These are phyloP conservation scores for Phytopythium mirpurense DNA, from an alignment of 352 stramenopile genomes.

Conservation along the genomic window DNA sequence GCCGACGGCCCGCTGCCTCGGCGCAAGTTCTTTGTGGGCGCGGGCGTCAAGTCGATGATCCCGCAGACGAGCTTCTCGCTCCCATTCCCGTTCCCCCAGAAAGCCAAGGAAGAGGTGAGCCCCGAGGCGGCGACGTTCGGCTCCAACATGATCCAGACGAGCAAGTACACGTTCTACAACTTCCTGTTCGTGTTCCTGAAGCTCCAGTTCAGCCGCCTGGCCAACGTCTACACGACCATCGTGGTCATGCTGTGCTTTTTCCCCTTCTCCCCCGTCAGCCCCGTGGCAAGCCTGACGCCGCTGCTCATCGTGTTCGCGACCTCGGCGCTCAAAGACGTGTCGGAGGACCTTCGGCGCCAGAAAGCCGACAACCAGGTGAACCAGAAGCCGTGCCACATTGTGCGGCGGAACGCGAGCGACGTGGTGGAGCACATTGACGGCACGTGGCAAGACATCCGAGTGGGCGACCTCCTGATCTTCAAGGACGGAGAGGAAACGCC, in stretches of 20 bases:
- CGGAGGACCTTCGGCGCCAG: constrained; percentile 71
- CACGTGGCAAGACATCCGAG: constrained; percentile 80
- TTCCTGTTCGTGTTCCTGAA: constrained; percentile 88
- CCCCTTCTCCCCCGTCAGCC: constrained; percentile 80
- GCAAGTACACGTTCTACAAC: constrained; percentile 91
- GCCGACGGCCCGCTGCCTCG: constrained; percentile 27
- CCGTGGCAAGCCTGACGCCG: constrained; percentile 76
- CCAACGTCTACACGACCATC: constrained; percentile 88
- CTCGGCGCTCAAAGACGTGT: constrained; percentile 85
- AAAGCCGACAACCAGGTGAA: constrained; percentile 80
- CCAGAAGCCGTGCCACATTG: constrained; percentile 66
- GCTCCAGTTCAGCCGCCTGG: constrained; percentile 88
- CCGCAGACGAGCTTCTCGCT: constrained; percentile 20
- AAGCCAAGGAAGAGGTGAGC: constrained; percentile 5
- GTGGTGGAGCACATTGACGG: constrained; percentile 64
- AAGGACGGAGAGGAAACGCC: constrained; percentile 81
- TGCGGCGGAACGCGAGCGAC: constrained; percentile 49
- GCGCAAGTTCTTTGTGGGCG: constrained; percentile 42
- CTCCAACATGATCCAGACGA: constrained; percentile 79
- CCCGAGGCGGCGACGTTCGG: constrained; percentile 38
- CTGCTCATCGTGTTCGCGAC: constrained; percentile 87
- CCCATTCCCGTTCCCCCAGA: constrained; percentile 4
- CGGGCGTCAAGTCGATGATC: constrained; percentile 9
- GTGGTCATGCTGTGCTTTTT: constrained; percentile 89
- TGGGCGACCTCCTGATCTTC: constrained; percentile 78